Evolutionary conservation across 805 yeast genomes (phyloP).

Genomic region (Cyberlindnera subsufficiens): DNA sequence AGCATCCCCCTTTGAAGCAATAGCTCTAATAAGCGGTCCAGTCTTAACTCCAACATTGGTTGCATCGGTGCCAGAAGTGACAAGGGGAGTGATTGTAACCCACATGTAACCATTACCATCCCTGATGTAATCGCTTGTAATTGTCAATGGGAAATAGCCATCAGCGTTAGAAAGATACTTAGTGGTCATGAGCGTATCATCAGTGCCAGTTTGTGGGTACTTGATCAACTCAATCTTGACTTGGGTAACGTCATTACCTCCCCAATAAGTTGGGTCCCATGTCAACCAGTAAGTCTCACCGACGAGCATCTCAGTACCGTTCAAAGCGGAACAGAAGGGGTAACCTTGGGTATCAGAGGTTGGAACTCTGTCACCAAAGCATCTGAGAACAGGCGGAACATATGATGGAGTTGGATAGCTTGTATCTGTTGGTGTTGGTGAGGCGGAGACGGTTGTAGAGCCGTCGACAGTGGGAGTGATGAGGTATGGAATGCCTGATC

Average conservation of each 20-base stretch:
- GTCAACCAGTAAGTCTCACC: constrained; percentile 45
- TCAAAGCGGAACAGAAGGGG: constrained; percentile 37
- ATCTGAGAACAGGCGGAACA: constrained; percentile 39
- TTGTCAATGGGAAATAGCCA: constrained; percentile 34
- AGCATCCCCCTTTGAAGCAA: constrained; percentile 27
- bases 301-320: constrained; percentile 38
- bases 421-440: constrained; percentile 35
- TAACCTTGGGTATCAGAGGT: constrained; percentile 22
- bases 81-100: constrained; percentile 33
- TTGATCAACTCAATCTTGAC: constrained; percentile 29
- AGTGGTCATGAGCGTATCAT: constrained; percentile 28
- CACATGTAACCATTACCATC: constrained; percentile 32
- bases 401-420: constrained; percentile 30
- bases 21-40: constrained; percentile 36
- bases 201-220: constrained; percentile 29
- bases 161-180: constrained; percentile 30
- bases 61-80: constrained; percentile 29
- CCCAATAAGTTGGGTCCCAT: constrained; percentile 42
- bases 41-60: constrained; percentile 30
- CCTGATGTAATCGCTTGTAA: constrained; percentile 27
- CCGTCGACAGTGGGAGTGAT: constrained; percentile 35
- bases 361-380: constrained; percentile 38
- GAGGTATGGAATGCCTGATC: constrained; percentile 36
- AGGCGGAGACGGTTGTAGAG: constrained; percentile 30
- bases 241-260: constrained; percentile 28